Evolutionary conservation across 1,139 yeast genomes (phyloP), one percentile per base, ranked within the genome.

Genomic region (Yamadazyma spencermartinsiae): DNA sequence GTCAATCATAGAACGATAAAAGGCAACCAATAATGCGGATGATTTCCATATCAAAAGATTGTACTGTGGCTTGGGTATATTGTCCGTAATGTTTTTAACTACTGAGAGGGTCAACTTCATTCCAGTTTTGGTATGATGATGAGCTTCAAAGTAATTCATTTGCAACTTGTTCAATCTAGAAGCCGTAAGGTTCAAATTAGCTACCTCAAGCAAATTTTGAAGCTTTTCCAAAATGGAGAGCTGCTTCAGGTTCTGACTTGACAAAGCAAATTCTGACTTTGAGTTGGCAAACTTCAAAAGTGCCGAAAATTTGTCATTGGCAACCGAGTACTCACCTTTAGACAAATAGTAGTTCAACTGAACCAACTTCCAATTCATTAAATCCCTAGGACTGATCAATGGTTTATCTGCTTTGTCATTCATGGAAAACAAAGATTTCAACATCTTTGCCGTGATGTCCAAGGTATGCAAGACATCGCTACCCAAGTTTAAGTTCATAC

Each of bases 71-170:
- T 54, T 54, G 10, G 55, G 41, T 4, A 58, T 50, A 34, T 60
- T 62, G 2, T 46, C 42, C 2, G 56, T 34, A 3, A 65, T 51
- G 39, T 68, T 73, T 40, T 66, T 67, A 35, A 70, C 38, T 2
- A 76, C 55, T 0, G 79, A 73, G 39, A 66, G 65, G 9, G 67
- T 48, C 7, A 76, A 53, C 45, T 72, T 69, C 4, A 74, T 56
- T 1, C 74, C 60, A n/a, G 65, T 56, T 40, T 65, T 72, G 15
- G 58, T 46, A 37, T 62, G 61, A 2, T 50, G 40, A 24, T 64
- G 57, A 1, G 74, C 60, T 4, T 52, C 56, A 2, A 54, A 38
- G 27, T 49, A 46, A 15, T 58, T 50, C 0, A 46, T 40, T 2
- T 42, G 26, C 4, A 40, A 31, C 13, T 37, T 33, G 27, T 60